These are phyloP conservation scores for Teunomyces pallodes DNA, from an alignment of 805 yeast species.

Conservation along the genomic window DNA sequence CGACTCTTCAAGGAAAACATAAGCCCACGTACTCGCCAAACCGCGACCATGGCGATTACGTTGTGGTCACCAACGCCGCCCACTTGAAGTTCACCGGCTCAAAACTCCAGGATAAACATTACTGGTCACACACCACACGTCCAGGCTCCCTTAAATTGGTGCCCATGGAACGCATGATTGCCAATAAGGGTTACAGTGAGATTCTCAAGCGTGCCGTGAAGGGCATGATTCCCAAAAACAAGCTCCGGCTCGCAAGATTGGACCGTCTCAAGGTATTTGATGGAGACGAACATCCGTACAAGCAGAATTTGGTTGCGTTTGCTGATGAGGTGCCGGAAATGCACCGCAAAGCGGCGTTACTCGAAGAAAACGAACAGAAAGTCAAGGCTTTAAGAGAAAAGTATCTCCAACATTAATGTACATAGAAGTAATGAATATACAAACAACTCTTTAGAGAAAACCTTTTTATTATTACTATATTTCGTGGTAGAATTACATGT, in stretches of 20 bases:
- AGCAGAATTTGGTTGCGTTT: constrained; percentile 76
- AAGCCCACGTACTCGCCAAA: constrained; percentile 78
- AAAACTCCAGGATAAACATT: constrained; percentile 74
- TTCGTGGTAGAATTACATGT: constrained; percentile 6
- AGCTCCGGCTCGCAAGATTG: constrained; percentile 71
- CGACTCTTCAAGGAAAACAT: constrained; percentile 92
- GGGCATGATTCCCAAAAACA: constrained; percentile 95
- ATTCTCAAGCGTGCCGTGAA: constrained; percentile 82
- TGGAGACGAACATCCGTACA: constrained; percentile 85
- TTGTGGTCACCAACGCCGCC: constrained; percentile 91
- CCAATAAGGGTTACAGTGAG: constrained; percentile 86
- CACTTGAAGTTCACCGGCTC: constrained; percentile 81
- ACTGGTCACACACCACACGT: constrained; percentile 84
- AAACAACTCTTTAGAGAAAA: not conserved
- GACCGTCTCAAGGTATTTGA: constrained; percentile 85
- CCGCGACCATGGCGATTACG: constrained; percentile 92
- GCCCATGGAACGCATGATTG: constrained; percentile 74
- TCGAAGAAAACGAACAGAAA: constrained; percentile 32
- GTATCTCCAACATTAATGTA: constrained; percentile 23
- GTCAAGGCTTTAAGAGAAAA: constrained; percentile 34
- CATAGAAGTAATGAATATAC: not conserved
- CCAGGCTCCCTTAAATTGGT: constrained; percentile 87
- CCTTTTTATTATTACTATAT: not conserved
- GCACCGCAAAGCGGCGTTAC: constrained; percentile 38
- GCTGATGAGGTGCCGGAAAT: constrained; percentile 71